Percentiles rank a stretch among this genome's conserved stretches.
These are phyloP conservation scores for Bacidia rubella DNA, from an alignment of 495 filamentous ascomycete species.

Conservation along the genomic window DNA sequence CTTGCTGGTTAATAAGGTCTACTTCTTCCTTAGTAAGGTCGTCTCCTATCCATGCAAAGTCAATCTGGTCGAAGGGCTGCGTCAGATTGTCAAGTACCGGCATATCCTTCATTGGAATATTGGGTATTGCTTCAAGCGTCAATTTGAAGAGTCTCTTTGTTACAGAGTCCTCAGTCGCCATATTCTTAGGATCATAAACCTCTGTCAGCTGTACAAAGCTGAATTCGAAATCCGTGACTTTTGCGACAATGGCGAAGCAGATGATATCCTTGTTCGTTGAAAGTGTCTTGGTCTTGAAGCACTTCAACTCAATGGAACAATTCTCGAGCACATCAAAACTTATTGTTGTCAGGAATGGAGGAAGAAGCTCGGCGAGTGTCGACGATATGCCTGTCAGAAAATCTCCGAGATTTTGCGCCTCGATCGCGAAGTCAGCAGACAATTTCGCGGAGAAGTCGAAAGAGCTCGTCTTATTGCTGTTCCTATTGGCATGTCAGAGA, in stretches of 20 bases:
- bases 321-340: neutral
- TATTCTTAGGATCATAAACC: neutral
- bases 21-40: neutral
- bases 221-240: neutral
- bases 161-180: neutral
- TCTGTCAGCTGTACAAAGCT: neutral
- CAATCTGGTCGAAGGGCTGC: slow-evolving; percentile 32
- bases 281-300: neutral
- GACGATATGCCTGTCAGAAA: neutral
- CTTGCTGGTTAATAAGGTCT: neutral
- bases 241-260: neutral
- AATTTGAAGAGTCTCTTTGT: neutral
- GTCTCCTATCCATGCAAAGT: slow-evolving; percentile 22
- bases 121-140: neutral
- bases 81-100: slow-evolving; percentile 11
- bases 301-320: neutral
- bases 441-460: neutral
- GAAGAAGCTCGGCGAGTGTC: neutral
- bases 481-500: neutral
- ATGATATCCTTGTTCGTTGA: neutral
- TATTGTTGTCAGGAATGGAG: neutral
- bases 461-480: neutral
- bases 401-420: neutral
- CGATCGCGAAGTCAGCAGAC: neutral
- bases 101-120: neutral